Percentiles rank a stretch among this genome's conserved stretches.
Conservation (phyloP, 2,329 filamentous ascomycete genomes). For the Daldinia sp. region DNA sequence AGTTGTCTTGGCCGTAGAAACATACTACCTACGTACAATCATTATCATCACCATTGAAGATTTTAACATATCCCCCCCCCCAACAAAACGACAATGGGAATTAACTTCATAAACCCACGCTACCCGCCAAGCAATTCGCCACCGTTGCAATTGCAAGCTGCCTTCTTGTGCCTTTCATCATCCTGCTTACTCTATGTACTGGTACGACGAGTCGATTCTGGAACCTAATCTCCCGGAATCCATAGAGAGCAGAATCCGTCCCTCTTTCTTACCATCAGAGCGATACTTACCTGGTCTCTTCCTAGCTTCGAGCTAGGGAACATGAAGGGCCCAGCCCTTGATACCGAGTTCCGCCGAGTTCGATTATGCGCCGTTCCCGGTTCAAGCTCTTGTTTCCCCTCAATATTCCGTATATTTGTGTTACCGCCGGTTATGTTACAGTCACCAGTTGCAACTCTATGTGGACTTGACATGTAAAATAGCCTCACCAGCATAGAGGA, state of each 20-base stretch:
- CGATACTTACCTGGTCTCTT: conserved; percentile 22
- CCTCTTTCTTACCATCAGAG: conserved; percentile 18
- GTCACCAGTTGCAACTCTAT: conserved; percentile 26
- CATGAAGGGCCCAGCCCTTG: conserved; percentile 18
- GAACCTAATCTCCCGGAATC: conserved; percentile 40
- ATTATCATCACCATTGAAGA: conserved; percentile 19
- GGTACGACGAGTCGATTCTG: conserved; percentile 36
- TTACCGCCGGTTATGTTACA: conserved; percentile 32
- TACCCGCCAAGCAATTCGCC: conserved; percentile 32
- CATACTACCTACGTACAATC: conserved; percentile 17
- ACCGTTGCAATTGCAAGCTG: conserved; percentile 36
- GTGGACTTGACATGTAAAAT: conserved; percentile 22
- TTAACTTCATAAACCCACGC: conserved; percentile 31
- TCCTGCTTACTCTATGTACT: conserved; percentile 41
- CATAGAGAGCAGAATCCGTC: conserved; percentile 30
- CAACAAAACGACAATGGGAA: conserved; percentile 28
- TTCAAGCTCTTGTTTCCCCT: conserved; percentile 17
- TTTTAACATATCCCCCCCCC: conserved; percentile 23
- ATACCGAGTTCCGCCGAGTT: conserved; percentile 30
- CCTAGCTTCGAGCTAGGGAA: conserved; percentile 23
- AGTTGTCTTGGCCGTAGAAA: conserved; percentile 19
- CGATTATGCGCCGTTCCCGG: conserved; percentile 19
- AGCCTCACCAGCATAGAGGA: conserved; percentile 12
- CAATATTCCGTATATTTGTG: conserved; percentile 8
- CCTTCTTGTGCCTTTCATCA: conserved; percentile 17